These are phyloP conservation scores for Penicillium longicatenatum DNA, from an alignment of 495 filamentous ascomycete genomes.

Conservation along the genomic window DNA sequence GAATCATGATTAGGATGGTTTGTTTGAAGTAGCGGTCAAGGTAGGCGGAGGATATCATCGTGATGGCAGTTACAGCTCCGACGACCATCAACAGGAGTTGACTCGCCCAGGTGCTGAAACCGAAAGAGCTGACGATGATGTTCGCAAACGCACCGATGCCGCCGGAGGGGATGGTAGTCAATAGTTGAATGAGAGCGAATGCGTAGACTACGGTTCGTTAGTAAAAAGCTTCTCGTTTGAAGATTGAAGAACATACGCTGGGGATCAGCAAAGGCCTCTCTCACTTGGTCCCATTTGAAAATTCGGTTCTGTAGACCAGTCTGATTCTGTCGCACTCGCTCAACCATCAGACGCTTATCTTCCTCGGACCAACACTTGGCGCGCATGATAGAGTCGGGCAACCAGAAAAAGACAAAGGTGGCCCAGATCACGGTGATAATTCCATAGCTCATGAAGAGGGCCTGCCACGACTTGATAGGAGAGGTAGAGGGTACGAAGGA, in stretches of 20 bases:
- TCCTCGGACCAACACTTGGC: constrained; percentile 46
- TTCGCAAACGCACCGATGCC: constrained; percentile 67
- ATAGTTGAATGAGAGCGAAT: constrained; percentile 51
- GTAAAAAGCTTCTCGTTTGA: constrained; percentile 11
- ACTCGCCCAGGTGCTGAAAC: constrained; percentile 40
- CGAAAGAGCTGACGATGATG: constrained; percentile 53
- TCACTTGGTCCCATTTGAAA: constrained; percentile 48
- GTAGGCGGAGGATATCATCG: constrained; percentile 60
- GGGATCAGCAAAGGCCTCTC: constrained; percentile 31
- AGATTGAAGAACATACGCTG: constrained; percentile 10
- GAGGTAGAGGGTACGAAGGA: constrained; percentile 43
- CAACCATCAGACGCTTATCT: constrained; percentile 47
- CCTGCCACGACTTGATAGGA: constrained; percentile 53
- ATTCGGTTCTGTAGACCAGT: constrained; percentile 53
- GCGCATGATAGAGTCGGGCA: constrained; percentile 51
- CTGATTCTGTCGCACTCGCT: constrained; percentile 48
- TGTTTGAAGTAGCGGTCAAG: constrained; percentile 61
- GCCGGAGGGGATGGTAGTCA: constrained; percentile 63
- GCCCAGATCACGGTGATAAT: constrained; percentile 51
- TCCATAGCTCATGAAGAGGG: constrained; percentile 58
- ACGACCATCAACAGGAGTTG: constrained; percentile 63
- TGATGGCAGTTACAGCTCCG: constrained; percentile 67
- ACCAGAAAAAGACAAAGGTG: constrained; percentile 39
- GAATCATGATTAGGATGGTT: constrained; percentile 62
- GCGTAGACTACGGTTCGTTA: constrained; percentile 36